phyloP scores from a whole-genome alignment of 2,329 filamentous ascomycete genomes.

The Cryphonectria radicalis region DNA sequence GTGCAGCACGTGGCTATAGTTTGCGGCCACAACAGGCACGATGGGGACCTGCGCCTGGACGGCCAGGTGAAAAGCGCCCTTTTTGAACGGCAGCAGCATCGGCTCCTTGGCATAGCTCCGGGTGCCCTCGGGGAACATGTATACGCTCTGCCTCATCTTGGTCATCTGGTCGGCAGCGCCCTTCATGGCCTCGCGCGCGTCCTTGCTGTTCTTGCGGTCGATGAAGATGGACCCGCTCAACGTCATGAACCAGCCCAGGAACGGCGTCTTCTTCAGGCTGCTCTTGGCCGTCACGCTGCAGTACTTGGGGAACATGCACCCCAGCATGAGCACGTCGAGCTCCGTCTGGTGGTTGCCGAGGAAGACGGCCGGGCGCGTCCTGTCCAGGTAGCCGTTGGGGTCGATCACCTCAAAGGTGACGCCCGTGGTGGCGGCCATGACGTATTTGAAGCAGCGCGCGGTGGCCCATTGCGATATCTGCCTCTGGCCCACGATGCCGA shows the following conservation, averaged over 20 bases:
- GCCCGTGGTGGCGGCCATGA: constrained; percentile 76
- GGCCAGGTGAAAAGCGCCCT: constrained; percentile 95
- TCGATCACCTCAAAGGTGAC: constrained; percentile 78
- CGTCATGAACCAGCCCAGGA: constrained; percentile 94
- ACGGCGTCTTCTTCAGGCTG: constrained; percentile 75
- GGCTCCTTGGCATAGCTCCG: constrained; percentile 85
- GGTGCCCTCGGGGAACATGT: constrained; percentile 91
- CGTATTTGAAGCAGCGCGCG: constrained; percentile 77
- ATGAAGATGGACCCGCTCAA: constrained; percentile 93
- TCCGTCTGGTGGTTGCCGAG: constrained; percentile 96
- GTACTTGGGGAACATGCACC: constrained; percentile 85
- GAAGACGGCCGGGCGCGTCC: constrained; percentile 81
- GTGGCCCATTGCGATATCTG: constrained; percentile 85
- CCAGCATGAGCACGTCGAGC: constrained; percentile 91
- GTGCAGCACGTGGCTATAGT: constrained; percentile 76
- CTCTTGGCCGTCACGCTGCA: constrained; percentile 93
- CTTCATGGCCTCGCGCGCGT: constrained; percentile 83
- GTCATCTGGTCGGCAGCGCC: constrained; percentile 82
- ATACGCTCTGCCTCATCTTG: constrained; percentile 73
- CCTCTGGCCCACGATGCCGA: constrained; percentile 73
- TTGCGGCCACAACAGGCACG: constrained; percentile 81
- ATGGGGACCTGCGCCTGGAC: constrained; percentile 93
- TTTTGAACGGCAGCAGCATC: constrained; percentile 92
- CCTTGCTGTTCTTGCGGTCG: constrained; percentile 82
- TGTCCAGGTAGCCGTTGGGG: constrained; percentile 63